A percentile compares a stretch with the other conserved stretches of the same genome.
These are phyloP conservation scores for Fusarium protoensiforme DNA, from an alignment of 2,329 filamentous ascomycete species.

Conservation along the genomic window DNA sequence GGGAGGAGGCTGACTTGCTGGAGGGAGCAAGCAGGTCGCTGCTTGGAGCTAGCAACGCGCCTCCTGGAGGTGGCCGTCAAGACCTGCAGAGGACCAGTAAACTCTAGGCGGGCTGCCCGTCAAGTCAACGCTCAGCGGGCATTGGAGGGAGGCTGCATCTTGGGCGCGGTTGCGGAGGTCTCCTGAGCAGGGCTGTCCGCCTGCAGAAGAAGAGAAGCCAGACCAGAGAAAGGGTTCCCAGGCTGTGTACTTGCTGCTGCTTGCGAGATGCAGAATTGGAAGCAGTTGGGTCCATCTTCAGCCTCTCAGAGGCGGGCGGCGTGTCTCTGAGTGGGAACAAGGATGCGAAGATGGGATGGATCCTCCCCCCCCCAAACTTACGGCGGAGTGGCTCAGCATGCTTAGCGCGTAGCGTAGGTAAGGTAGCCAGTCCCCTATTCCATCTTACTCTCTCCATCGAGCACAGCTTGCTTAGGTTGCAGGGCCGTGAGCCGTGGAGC, in stretches of 20 bases:
- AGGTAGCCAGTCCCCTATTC: constrained; percentile 43
- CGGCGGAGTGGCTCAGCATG: constrained; percentile 46
- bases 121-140: constrained; percentile 17
- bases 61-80: constrained; percentile 5
- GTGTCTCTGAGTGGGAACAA: constrained; percentile 26
- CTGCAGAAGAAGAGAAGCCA: neutral
- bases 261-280: constrained; percentile 8
- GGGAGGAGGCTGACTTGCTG: constrained; percentile 4
- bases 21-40: neutral
- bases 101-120: constrained; percentile 25
- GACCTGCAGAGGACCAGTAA: constrained; percentile 20
- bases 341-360: constrained; percentile 37
- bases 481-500: constrained; percentile 39
- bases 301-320: constrained; percentile 21
- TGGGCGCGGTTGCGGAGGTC: neutral
- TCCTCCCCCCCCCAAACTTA: constrained; percentile 40
- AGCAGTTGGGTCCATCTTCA: constrained; percentile 13
- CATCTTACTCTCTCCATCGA: constrained; percentile 23
- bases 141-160: neutral
- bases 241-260: neutral
- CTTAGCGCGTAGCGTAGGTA: constrained; percentile 37
- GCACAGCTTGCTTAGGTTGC: constrained; percentile 23
- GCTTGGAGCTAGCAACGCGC: constrained; percentile 12
- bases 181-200: neutral
- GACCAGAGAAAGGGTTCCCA: neutral